phyloP scores from a whole-genome alignment of 345 rosid genomes.

The Arabidopsis arenosa region DNA sequence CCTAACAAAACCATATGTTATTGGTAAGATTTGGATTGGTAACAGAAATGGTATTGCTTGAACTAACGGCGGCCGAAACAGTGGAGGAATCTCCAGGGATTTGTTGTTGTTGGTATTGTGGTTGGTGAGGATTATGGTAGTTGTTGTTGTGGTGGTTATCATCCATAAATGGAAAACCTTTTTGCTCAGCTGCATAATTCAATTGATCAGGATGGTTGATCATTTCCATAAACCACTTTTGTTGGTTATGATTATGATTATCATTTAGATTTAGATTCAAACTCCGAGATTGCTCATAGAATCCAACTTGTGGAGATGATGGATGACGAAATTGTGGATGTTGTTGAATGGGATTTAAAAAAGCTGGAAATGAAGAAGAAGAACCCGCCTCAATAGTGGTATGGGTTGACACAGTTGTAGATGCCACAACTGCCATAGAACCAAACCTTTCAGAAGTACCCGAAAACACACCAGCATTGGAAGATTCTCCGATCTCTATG shows the following conservation, averaged over 20 bases:
- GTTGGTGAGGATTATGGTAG: background rate
- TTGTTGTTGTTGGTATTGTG: background rate
- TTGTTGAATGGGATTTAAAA: background rate
- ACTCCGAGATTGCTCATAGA: background rate
- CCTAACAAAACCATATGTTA: background rate
- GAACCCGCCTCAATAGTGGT: background rate
- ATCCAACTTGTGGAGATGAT: background rate
- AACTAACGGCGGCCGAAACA: background rate
- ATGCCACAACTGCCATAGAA: background rate
- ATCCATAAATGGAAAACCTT: background rate
- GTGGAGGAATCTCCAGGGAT: background rate
- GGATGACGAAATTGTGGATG: background rate
- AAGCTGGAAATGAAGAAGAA: background rate
- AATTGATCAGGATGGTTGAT: background rate
- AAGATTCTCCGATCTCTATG: constrained; percentile 12
- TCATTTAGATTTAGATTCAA: background rate
- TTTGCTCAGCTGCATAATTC: background rate
- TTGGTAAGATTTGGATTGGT: background rate
- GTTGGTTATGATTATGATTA: background rate
- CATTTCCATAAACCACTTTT: background rate
- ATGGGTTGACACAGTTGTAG: background rate
- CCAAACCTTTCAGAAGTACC: background rate
- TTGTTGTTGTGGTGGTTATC: background rate
- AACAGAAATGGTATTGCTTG: background rate
- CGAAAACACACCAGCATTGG: background rate